Evolutionary conservation across 1,284 basidiomycete genomes (phyloP).

Genomic region (Malassezia psittaci): DNA sequence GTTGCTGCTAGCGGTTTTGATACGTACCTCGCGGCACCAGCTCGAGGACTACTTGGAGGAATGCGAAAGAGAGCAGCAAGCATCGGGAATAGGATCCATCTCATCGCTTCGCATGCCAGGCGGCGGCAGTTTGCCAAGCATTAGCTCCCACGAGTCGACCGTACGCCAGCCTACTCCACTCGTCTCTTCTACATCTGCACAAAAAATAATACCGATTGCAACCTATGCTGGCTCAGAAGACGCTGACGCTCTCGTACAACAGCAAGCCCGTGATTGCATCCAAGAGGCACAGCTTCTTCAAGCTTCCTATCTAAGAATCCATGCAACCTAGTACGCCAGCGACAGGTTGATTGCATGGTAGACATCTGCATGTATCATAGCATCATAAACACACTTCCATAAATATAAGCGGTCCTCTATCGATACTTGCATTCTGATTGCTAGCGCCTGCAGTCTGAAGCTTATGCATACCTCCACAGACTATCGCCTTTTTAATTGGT

Average conservation of each 20-base stretch:
- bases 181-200: neutral
- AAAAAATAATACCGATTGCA: neutral
- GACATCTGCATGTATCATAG: neutral
- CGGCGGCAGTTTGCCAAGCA: conserved; percentile 22
- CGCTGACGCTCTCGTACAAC: conserved; percentile 25
- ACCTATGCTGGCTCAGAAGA: conserved; percentile 12
- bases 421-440: too few relatives aligned
- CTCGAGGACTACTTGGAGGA: conserved; percentile 17
- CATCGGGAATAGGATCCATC: conserved; percentile 13
- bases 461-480: too few relatives aligned
- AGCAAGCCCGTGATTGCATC: conserved; percentile 27
- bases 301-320: conserved; percentile 10
- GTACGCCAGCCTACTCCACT: neutral
- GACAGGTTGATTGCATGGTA: neutral
- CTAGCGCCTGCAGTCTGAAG: too few relatives aligned
- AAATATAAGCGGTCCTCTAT: too few relatives aligned
- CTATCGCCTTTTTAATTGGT: too few relatives aligned
- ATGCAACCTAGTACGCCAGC: neutral
- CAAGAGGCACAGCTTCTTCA: conserved; percentile 17
- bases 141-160: neutral
- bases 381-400: too few relatives aligned
- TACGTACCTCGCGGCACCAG: conserved; percentile 27
- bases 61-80: neutral
- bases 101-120: conserved; percentile 25
- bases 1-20: conserved; percentile 28